Evolutionary conservation across 192 early-diverging fungal species (phyloP), one percentile per base, ranked within the genome.

Genomic region (Coemansia sp.): DNA sequence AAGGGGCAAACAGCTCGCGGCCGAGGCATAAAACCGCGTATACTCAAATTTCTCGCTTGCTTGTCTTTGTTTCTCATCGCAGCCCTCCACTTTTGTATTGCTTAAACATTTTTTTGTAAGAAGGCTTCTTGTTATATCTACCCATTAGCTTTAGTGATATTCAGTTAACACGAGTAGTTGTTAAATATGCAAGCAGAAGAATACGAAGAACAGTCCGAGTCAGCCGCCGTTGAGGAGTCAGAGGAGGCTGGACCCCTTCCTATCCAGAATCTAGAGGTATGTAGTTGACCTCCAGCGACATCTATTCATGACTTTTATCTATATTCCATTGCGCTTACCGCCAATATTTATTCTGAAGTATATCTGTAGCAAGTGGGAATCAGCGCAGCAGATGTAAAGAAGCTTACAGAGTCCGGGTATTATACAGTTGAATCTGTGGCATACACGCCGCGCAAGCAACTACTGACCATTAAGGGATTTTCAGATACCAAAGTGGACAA

Each of bases 401-500:
- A 97, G 72, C 88, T 98, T 12, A 85, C 70, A 25, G 93, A 93
- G 5, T 90, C 88, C 2, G 96, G 96, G 1, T 95, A 85, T 65
- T 86, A 87, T 73, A 98, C 95, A 0, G 87, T 98, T n/a, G 94
- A 98, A 70, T 72, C 93, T 2, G 83, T 98, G 50, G 95, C 95
- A 30, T 97, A 86, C 78, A 93, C 96, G 1, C 93, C 96, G 7
- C 92, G 90, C 72, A 96, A 96, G 78, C 65, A 78, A 50, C 74
- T 97, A 21, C 73, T 96, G 24, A 75, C 82, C 5, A 91, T 98
- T 76, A 98, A 98, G 71, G 96, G 96, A 32, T 90, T 97, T 64
- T 93, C 94, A 0, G 96, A 98, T 65, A 86, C 87, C 47, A 98
- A 98, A 68, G 96, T 90, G 24, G 96, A 98, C 69, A 97, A 97